These are phyloP conservation scores for Pilasporangium apinafurcum DNA, from an alignment of 352 stramenopile species.

Conservation along the genomic window DNA sequence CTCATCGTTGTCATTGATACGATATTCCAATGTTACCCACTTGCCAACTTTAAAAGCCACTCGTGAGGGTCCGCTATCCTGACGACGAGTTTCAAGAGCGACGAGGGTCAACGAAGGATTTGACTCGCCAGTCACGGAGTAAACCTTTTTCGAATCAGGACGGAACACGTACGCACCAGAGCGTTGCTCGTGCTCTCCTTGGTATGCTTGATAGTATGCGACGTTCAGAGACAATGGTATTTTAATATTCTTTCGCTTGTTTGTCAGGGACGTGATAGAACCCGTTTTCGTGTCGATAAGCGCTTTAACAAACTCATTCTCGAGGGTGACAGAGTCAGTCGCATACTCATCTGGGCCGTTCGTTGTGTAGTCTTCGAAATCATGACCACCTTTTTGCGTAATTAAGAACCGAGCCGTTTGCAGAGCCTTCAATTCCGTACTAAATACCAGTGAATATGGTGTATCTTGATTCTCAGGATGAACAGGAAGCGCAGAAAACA, in stretches of 20 bases:
- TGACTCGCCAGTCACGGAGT: constrained; percentile 20
- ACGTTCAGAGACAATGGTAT: constrained; percentile 41
- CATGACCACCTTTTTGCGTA: constrained; percentile 19
- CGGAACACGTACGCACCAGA: constrained; percentile 97
- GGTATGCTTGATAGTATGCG: constrained; percentile 63
- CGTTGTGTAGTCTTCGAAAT: neutral
- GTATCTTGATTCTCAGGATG: constrained; percentile 38
- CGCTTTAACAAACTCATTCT: constrained; percentile 53
- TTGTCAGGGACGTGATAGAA: constrained; percentile 47
- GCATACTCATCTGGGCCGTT: too few species aligned
- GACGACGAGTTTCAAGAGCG: constrained; percentile 23
- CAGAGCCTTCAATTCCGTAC: constrained; percentile 49
- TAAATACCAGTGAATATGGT: constrained; percentile 67
- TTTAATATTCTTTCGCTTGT: constrained; percentile 69
- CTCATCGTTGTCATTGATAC: constrained; percentile 74
- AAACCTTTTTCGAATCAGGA: constrained; percentile 72
- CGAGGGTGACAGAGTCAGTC: constrained; percentile 37
- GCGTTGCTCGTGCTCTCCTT: constrained; percentile 50
- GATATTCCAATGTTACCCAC: constrained; percentile 90
- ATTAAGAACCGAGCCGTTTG: constrained; percentile 41
- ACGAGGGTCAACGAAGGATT: constrained; percentile 31
- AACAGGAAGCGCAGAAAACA: constrained; percentile 51
- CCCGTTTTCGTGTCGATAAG: constrained; percentile 49
- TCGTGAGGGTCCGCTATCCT: constrained; percentile 21
- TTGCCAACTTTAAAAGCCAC: constrained; percentile 71